Conservation (phyloP, 192 early-diverging fungal species). For the Chytriomyces hyalinus region DNA sequence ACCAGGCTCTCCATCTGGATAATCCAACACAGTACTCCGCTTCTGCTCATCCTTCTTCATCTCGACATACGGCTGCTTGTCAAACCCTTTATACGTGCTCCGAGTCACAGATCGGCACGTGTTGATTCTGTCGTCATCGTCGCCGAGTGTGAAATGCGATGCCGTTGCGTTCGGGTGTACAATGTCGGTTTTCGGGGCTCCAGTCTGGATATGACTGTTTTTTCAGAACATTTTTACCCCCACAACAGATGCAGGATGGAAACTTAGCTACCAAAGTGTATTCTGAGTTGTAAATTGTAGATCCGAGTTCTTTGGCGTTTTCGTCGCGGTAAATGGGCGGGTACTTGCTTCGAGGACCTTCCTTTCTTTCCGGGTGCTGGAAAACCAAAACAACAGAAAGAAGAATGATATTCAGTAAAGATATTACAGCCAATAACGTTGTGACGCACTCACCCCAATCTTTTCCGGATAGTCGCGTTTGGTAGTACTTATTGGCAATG, state of each 20-base stretch:
- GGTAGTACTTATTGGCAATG: constrained; percentile 19
- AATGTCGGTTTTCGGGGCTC: constrained; percentile 2
- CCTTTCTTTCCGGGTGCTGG: neutral
- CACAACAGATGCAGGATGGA: neutral
- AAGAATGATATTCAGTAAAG: too few relatives aligned
- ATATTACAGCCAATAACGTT: too few relatives aligned
- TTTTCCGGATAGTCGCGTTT: constrained; percentile 21
- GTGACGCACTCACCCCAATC: neutral
- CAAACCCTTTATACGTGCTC: constrained; percentile 11
- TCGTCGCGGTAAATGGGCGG: constrained; percentile 35
- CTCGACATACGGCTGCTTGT: constrained; percentile 5
- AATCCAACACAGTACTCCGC: constrained; percentile 33
- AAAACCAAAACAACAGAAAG: neutral
- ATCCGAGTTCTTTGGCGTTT: neutral
- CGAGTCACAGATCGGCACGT: constrained; percentile 11
- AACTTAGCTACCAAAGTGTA: neutral
- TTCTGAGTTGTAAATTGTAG: constrained; percentile 17
- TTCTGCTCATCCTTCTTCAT: constrained; percentile 18
- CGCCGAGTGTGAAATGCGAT: constrained; percentile 31
- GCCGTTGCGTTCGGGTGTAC: constrained; percentile 14
- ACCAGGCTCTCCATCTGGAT: constrained; percentile 25
- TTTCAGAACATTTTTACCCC: neutral
- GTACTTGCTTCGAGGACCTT: neutral
- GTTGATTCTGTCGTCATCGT: neutral
- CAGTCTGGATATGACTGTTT: neutral